Evolutionary conservation across 2,329 filamentous ascomycete species (phyloP), one percentile per base, ranked within the genome.

Genomic region (Trichoderma sp.): DNA sequence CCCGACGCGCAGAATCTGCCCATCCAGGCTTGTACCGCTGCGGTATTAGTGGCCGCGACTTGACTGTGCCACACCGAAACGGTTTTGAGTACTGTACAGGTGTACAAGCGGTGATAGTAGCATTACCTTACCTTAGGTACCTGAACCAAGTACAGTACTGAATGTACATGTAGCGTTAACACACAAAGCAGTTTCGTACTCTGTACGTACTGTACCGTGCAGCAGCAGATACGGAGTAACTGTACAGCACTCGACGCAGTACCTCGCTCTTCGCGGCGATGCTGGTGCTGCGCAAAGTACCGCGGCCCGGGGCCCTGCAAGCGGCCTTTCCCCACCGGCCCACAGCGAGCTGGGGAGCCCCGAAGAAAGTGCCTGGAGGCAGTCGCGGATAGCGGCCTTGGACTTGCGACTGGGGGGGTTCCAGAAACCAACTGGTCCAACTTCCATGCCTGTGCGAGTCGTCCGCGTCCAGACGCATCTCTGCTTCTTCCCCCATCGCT

Each of bases 311-410:
- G 34, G 39, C 56, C 58, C 65, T 67, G 56, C 48, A 59, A 67
- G 45, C 64, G 54, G 61, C 54, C 64, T 52, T 22, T 64, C 66
- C 27, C 67, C 67, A 68, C 67, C 58, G 67, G 67, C 67, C 66
- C 64, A 67, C 66, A 27, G 48, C 52, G 48, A 54, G 56, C 48
- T 56, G 58, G 48, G 59, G 66, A 50, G 45, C 59, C 52, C 52
- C 59, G 39, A 59, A 25, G 27, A 63, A 63, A 64, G 45, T 52
- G 52, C 53, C 42, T 67, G 65, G 65, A 48, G 35, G 56, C 22
- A 37, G 45, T 48, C 32, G 57, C 57, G 56, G 65, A 45, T 66
- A 37, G 64, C 64, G 64, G 53, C 12, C 34, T 67, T 59, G 48
- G 53, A 17, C 34, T 67, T 59, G 48, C 48, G 58, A 35, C 53